Evolutionary conservation across 176 grass and related monocot genomes (phyloP).

Genomic region (Zizania latifolia): DNA sequence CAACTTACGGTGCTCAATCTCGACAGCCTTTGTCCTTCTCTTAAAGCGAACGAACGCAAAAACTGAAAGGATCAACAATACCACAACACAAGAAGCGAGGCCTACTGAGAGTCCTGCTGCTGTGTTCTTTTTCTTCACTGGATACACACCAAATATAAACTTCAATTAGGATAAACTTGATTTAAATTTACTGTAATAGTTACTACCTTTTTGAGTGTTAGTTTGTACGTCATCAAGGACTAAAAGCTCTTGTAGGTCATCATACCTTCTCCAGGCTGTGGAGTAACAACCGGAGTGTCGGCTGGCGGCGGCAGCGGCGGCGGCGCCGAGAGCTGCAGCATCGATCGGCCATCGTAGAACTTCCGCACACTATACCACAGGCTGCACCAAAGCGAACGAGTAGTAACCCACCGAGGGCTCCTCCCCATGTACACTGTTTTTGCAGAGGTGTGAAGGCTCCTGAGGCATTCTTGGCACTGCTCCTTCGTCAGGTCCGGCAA

Average conservation of each 20-base stretch:
- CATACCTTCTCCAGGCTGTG: not conserved
- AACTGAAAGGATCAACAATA: constrained; percentile 22
- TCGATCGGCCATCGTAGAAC: not conserved
- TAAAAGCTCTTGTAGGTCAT: not conserved
- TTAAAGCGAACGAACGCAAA: constrained; percentile 4
- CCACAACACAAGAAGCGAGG: constrained; percentile 19
- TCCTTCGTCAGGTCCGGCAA: not conserved
- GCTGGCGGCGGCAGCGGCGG: not conserved
- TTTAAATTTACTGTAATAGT: not conserved
- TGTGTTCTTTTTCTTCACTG: constrained; percentile 27
- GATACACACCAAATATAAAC: not conserved
- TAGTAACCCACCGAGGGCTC: not conserved
- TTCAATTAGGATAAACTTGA: not conserved
- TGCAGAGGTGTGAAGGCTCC: not conserved
- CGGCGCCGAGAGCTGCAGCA: constrained; percentile 22
- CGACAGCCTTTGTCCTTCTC: constrained; percentile 14
- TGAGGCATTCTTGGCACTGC: constrained; percentile 21
- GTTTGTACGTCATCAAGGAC: too few relatives aligned
- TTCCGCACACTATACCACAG: not conserved
- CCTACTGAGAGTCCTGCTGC: constrained; percentile 3
- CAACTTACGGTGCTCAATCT: constrained; percentile 23
- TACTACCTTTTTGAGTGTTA: not conserved
- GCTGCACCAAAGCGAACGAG: not conserved
- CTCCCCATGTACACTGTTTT: not conserved
- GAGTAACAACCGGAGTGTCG: not conserved